Evolutionary conservation across 1,139 yeast genomes (phyloP).

Genomic region (Lodderomyces pseudojiufengensis): DNA sequence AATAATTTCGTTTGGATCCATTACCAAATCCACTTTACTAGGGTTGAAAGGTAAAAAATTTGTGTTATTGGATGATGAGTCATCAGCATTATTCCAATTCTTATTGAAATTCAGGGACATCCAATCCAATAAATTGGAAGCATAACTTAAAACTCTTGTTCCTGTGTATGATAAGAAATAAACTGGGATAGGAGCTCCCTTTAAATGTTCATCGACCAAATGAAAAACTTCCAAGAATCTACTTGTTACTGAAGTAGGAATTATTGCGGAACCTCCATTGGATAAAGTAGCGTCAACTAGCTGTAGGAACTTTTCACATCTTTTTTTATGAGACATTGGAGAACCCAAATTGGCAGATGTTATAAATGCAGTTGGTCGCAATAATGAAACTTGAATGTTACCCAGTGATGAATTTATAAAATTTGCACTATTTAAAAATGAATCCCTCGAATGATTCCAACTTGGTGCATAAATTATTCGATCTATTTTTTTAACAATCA

Average conservation of each 20-base stretch:
- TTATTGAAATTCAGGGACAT: constrained; percentile 78
- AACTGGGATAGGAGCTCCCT: constrained; percentile 63
- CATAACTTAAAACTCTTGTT: constrained; percentile 73
- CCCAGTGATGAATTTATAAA: constrained; percentile 46
- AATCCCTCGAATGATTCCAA: constrained; percentile 93
- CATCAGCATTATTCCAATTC: constrained; percentile 49
- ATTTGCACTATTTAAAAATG: constrained; percentile 79
- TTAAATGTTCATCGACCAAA: constrained; percentile 58
- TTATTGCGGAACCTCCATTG: constrained; percentile 69
- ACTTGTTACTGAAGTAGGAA: constrained; percentile 84
- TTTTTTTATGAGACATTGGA: constrained; percentile 56
- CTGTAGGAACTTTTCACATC: constrained; percentile 63
- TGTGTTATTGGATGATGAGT: constrained; percentile 24
- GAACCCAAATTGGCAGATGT: constrained; percentile 76
- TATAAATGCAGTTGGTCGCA: constrained; percentile 81
- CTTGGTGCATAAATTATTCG: constrained; percentile 83
- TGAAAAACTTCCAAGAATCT: constrained; percentile 78
- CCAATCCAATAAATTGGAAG: constrained; percentile 92
- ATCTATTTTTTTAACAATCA: constrained; percentile 68
- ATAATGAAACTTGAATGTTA: constrained; percentile 57
- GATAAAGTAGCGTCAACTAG: constrained; percentile 64
- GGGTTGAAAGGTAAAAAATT: constrained; percentile 64
- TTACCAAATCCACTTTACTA: constrained; percentile 53
- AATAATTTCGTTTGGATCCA: constrained; percentile 54
- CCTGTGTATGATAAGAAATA: constrained; percentile 76